Conservation (phyloP, 2,329 filamentous ascomycete genomes). For the Teratosphaeria pseudoeucalypti region DNA sequence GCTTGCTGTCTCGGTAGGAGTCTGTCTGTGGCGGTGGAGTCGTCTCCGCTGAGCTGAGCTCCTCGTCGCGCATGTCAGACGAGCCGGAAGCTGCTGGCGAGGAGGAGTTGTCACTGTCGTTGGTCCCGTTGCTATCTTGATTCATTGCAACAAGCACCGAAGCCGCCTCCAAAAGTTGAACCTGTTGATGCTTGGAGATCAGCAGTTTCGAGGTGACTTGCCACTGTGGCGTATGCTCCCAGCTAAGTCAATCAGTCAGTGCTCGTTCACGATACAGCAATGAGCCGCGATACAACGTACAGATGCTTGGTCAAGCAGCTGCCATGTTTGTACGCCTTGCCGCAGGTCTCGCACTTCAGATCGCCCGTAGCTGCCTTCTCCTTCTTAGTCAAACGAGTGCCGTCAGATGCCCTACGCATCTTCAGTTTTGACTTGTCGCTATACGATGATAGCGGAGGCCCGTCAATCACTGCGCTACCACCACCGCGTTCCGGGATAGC, state of each 20-base stretch:
- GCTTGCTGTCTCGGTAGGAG: slow-evolving; percentile 32
- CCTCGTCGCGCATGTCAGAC: slow-evolving; percentile 63
- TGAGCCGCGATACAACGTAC: slow-evolving; percentile 52
- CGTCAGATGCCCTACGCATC: slow-evolving; percentile 66
- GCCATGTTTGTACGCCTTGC: slow-evolving; percentile 99
- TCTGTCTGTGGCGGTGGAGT: slow-evolving; percentile 78
- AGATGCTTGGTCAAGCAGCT: slow-evolving; percentile 99
- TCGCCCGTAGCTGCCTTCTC: slow-evolving; percentile 76
- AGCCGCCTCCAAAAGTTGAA: slow-evolving; percentile 90
- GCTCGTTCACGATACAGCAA: not conserved
- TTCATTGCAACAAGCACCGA: slow-evolving; percentile 95
- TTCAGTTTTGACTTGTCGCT: slow-evolving; percentile 42
- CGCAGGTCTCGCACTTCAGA: slow-evolving; percentile 93
- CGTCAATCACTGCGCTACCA: slow-evolving; percentile 54
- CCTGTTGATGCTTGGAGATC: slow-evolving; percentile 98
- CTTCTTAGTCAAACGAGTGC: slow-evolving; percentile 69
- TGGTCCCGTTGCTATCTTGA: slow-evolving; percentile 50
- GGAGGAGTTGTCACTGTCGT: slow-evolving; percentile 71
- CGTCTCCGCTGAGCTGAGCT: slow-evolving; percentile 78
- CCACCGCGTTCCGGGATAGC: slow-evolving; percentile 28
- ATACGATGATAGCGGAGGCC: slow-evolving; percentile 46
- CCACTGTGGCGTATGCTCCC: slow-evolving; percentile 99
- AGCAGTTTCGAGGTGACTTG: slow-evolving; percentile 91
- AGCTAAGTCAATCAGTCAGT: slow-evolving; percentile 49
- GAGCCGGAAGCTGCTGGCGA: slow-evolving; percentile 74